Evolutionary conservation across 306 rosid genomes (phyloP).

Genomic region (Leucaena leucocephala): DNA sequence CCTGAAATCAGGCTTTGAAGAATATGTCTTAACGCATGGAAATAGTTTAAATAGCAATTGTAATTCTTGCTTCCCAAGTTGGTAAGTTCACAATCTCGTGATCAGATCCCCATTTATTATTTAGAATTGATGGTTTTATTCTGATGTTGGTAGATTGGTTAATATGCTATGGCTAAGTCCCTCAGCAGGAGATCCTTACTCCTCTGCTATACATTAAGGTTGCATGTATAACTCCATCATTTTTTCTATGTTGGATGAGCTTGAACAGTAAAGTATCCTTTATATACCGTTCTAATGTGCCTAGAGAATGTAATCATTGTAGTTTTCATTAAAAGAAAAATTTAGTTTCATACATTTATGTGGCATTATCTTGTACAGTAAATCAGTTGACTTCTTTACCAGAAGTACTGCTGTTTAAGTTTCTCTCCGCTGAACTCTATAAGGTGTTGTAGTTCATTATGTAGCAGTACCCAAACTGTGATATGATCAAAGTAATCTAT

Average conservation of each 20-base stretch:
- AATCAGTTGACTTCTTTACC: neutral
- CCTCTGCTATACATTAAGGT: slow-evolving; percentile 2
- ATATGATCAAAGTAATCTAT: neutral
- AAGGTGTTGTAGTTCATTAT: slow-evolving; percentile 7
- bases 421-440: neutral
- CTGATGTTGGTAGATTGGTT: slow-evolving; percentile 36
- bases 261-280: slow-evolving; percentile 9
- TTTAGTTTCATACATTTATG: neutral
- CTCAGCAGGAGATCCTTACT: slow-evolving; percentile 26
- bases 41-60: slow-evolving; percentile 52
- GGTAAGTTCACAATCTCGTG: slow-evolving; percentile 49
- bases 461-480: slow-evolving; percentile 18
- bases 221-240: slow-evolving; percentile 16
- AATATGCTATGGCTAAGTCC: slow-evolving; percentile 14
- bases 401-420: neutral
- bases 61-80: slow-evolving; percentile 62
- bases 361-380: neutral
- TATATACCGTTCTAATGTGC: slow-evolving; percentile 13
- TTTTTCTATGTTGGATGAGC: slow-evolving; percentile 18
- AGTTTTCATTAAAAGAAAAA: slow-evolving; percentile 3
- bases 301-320: neutral
- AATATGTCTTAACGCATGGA: slow-evolving; percentile 76
- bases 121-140: slow-evolving; percentile 27
- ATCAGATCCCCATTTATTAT: slow-evolving; percentile 30
- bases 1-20: slow-evolving; percentile 75